phyloP scores from a whole-genome alignment of 257 asterid species.

The Nicotiana knightiana region DNA sequence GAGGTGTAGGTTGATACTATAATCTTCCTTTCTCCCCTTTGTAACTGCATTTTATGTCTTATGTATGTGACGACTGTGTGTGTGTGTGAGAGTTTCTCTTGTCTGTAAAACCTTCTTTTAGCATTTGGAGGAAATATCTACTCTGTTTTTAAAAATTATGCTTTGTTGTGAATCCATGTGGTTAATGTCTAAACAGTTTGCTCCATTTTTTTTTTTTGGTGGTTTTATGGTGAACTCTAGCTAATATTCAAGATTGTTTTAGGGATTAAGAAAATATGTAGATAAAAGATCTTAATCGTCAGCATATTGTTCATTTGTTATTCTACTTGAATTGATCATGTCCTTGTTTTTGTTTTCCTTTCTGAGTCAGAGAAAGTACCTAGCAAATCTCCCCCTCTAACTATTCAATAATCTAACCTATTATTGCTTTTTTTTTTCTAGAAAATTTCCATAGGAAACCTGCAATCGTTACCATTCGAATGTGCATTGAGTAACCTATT shows the following conservation, averaged over 20 bases:
- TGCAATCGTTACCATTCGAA: too few species aligned
- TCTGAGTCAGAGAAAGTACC: too few species aligned
- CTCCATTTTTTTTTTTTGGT: neutral
- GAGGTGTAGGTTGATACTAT: constrained; percentile 19
- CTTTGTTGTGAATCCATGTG: neutral
- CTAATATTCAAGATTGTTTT: neutral
- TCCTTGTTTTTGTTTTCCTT: too few species aligned
- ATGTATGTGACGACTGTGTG: constrained; percentile 1
- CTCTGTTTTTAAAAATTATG: neutral
- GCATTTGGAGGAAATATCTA: neutral
- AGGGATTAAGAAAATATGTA: neutral
- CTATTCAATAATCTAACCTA: too few species aligned
- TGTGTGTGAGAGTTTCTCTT: neutral
- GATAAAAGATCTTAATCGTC: neutral
- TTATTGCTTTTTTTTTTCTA: too few species aligned
- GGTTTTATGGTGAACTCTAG: neutral
- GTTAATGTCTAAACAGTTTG: neutral
- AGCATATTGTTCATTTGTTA: neutral
- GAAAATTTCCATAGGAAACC: too few species aligned
- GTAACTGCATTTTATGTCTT: constrained; percentile 3
- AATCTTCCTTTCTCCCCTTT: constrained; percentile 9
- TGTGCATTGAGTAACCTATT: too few species aligned
- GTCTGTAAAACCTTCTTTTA: neutral
- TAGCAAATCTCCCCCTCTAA: too few species aligned
- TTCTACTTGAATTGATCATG: neutral